Evolutionary conservation across 2,329 filamentous ascomycete species (phyloP).

Genomic region (Pestalotiopsis sp.): DNA sequence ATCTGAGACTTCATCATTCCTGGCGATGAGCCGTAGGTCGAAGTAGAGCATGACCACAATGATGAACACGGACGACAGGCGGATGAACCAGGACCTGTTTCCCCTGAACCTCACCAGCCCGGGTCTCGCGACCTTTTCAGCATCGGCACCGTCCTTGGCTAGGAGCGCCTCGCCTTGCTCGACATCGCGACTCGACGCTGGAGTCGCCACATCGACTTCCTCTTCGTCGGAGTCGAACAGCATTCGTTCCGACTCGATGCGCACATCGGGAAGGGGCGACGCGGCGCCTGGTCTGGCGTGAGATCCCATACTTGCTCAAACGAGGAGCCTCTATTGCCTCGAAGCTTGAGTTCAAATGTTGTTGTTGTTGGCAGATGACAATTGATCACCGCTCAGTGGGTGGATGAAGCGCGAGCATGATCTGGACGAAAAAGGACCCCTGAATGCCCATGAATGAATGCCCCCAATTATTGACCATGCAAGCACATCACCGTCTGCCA

Average conservation of each 20-base stretch:
- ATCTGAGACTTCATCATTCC: not conserved
- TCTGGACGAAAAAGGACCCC: not conserved
- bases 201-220: not conserved
- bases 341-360: not conserved
- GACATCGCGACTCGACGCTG: slow-evolving; percentile 10
- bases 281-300: slow-evolving; percentile 6
- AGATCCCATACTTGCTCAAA: not conserved
- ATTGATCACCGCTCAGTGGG: not conserved
- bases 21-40: slow-evolving; percentile 13
- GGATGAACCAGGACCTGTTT: slow-evolving; percentile 18
- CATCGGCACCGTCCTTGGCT: slow-evolving; percentile 6
- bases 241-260: slow-evolving; percentile 10
- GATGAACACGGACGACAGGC: slow-evolving; percentile 13
- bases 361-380: not conserved
- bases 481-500: not conserved
- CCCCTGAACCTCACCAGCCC: not conserved
- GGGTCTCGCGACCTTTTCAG: slow-evolving; percentile 12
- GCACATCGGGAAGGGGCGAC: slow-evolving; percentile 1
- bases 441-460: not conserved
- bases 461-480: not conserved
- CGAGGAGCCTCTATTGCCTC: not conserved
- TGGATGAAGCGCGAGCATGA: not conserved
- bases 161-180: slow-evolving; percentile 18
- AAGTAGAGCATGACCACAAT: slow-evolving; percentile 14
- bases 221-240: slow-evolving; percentile 9